Base-by-base conservation (phyloP, 192 early-diverging fungal genomes). In the Chytriomyces hyalinus region DNA sequence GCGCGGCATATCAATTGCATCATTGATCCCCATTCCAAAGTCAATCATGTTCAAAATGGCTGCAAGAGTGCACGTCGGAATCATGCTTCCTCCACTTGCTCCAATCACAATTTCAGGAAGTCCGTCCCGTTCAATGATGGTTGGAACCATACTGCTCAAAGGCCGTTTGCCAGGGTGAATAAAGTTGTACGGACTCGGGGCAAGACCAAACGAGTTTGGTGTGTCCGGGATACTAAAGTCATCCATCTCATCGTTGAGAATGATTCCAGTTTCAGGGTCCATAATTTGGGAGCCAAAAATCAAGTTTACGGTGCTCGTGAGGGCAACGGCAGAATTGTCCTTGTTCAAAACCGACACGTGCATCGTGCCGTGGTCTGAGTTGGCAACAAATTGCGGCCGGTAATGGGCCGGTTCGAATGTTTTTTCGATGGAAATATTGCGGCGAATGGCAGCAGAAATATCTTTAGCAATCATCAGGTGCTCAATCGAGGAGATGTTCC, bases 181-280 rank as follows among this genome's bases (percentile, higher is more conserved):
- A 80, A 85, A 95, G 79, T 98, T 98, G 84, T 92, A 92, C 6
- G 93, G 91, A 20, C 92, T 94, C 0, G 97, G 96, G 8, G 84
- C 86, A 43, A 96, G 84, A 15, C 95, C 96, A 90, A 91, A 73
- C 71, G 83, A 24, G 85, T 91, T 81, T 70, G 90, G 74, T 20
- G 76, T 57, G 51, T 75, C 80, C 17, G 85, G 87, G 44, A 86
- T 85, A 10, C 91, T 92, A 75, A 97, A 98, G 76, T 98, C 96
- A 81, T 97, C 87, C 95, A 97, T 96, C 77, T 97, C 92, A 79
- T 97, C 92, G 81, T 98, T 98, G 61, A 98, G 83, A 49, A 98
- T 92, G 65, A 98, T 84, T 20, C 96, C 97, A 0, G 94, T 96
- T 20, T 72, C 83, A 7, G 88, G 90, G 80, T 98, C 94, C 89